Conservation (phyloP, 768 basidiomycete species). For the Coprinopsis cinerea region DNA sequence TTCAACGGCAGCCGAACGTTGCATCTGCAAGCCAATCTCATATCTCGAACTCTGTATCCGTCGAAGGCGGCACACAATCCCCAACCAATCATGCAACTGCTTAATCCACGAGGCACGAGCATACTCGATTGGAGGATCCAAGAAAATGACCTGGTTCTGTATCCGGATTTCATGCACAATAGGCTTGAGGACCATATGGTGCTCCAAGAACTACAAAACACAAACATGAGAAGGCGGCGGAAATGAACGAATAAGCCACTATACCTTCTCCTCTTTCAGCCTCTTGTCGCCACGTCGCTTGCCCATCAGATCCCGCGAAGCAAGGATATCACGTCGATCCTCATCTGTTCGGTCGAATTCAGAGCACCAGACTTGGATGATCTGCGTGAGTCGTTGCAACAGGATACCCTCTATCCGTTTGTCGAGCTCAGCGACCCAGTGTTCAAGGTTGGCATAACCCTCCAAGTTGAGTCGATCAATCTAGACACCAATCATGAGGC, state of each 20-base stretch:
- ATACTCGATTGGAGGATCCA: conserved; percentile 96
- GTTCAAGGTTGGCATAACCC: conserved; percentile 90
- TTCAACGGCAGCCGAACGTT: conserved; percentile 56
- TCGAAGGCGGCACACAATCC: conserved; percentile 79
- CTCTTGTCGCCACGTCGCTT: conserved; percentile 70
- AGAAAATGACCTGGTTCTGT: conserved; percentile 97
- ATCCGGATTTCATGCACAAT: conserved; percentile 96
- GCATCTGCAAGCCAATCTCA: conserved; percentile 94
- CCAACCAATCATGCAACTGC: conserved; percentile 87
- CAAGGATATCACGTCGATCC: conserved; percentile 45
- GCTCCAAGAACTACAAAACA: conserved; percentile 54
- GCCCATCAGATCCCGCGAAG: conserved; percentile 48
- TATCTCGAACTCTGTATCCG: conserved; percentile 94
- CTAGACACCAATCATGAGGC: conserved; percentile 28
- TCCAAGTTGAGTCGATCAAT: conserved; percentile 94
- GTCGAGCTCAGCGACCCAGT: conserved; percentile 84
- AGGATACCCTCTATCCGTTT: conserved; percentile 80
- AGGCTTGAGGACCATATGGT: conserved; percentile 71
- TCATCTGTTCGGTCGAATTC: conserved; percentile 82
- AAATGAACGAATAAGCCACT: neutral
- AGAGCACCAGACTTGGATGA: conserved; percentile 82
- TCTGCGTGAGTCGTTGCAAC: conserved; percentile 63
- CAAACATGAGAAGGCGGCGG: neutral
- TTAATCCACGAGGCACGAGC: conserved; percentile 86
- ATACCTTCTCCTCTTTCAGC: conserved; percentile 73